Evolutionary conservation across 1,284 basidiomycete genomes (phyloP), one percentile per base, ranked within the genome.

Genomic region (Lignosus rhinocerotis): DNA sequence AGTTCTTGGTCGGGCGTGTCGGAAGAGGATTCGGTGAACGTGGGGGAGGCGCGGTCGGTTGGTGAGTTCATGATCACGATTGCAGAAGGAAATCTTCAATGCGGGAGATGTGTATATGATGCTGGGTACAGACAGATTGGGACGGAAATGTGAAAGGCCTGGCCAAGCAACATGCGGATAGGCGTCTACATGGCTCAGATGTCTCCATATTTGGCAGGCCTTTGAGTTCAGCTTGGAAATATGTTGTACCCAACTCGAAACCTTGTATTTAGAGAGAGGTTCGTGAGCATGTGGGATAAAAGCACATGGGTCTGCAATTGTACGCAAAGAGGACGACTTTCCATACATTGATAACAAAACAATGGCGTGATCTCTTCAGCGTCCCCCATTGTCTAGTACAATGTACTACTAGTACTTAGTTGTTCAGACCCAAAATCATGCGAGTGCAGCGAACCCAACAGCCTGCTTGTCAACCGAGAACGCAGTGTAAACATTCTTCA

Each of bases 41-140:
- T 54, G 25, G 71, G 69, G 7, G 71, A 72, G 39, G 59, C 65
- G 42, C 65, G 66, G 41, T 71, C 71, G 6, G 53, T 54, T 1
- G 70, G 69, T 11, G 69, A 70, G 55, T 71, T 60, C 71, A 72
- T 72, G 53, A 16, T 59, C 2, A 12, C 10, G 21, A 7, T 6
- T 11, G 6, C 3, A 10, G 12, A 9, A 10, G 6, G 43, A 14
- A 31, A 8, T 30, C 8, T 38, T 38, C 2, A 11, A 21, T 19
- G 16, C 2, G 41, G 41, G 11, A 25, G 8, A 10, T 6, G 21
- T 11, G 43, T 5, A 30, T 6, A 16, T 5, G 21, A 30, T 25
- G 43, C 21, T 4, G 21, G 43, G 4, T 19, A 25, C 2, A 30
- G 43, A 25, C 3, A 44, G 21, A 42, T 4, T 17, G 19, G 16